These are phyloP conservation scores for Phytophthora constricta DNA, from an alignment of 352 stramenopile genomes.

Conservation along the genomic window DNA sequence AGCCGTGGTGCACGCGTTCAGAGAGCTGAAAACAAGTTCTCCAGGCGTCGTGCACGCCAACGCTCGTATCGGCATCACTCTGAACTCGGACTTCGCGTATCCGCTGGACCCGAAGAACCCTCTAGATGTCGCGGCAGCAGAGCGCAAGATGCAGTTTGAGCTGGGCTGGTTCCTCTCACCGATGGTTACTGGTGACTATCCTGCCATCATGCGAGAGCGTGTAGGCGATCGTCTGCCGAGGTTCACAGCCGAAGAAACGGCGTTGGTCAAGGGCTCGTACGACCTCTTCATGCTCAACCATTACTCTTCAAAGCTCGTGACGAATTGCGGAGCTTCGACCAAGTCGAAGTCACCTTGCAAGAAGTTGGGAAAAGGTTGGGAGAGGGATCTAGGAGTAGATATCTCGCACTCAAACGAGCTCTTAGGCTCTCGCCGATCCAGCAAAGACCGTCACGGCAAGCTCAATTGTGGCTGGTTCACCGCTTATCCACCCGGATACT, in stretches of 20 bases:
- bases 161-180: slow-evolving; percentile 93
- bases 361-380: slow-evolving; percentile 50
- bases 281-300: slow-evolving; percentile 97
- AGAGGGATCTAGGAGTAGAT: slow-evolving; percentile 57
- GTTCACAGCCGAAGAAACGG: slow-evolving; percentile 84
- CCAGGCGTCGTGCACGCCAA: slow-evolving; percentile 33
- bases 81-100: slow-evolving; percentile 83
- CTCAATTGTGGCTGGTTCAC: slow-evolving; percentile 57
- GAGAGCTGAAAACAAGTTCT: slow-evolving; percentile 65
- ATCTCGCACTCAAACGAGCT: slow-evolving; percentile 64
- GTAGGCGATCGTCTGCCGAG: slow-evolving; percentile 81
- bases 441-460: slow-evolving; percentile 43
- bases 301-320: slow-evolving; percentile 83
- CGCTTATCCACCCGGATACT: slow-evolving; percentile 61
- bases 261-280: slow-evolving; percentile 75
- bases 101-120: slow-evolving; percentile 74
- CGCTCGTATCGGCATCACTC: slow-evolving; percentile 91
- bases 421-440: slow-evolving; percentile 63
- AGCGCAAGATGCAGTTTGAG: slow-evolving; percentile 90
- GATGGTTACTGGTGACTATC: slow-evolving; percentile 92
- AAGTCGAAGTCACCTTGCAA: slow-evolving; percentile 47
- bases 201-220: slow-evolving; percentile 84
- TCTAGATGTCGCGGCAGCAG: slow-evolving; percentile 61
- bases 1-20: slow-evolving; percentile 84
- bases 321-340: slow-evolving; percentile 44